Base-by-base conservation (phyloP, 1,284 basidiomycete species). In the Naganishia cerealis region DNA sequence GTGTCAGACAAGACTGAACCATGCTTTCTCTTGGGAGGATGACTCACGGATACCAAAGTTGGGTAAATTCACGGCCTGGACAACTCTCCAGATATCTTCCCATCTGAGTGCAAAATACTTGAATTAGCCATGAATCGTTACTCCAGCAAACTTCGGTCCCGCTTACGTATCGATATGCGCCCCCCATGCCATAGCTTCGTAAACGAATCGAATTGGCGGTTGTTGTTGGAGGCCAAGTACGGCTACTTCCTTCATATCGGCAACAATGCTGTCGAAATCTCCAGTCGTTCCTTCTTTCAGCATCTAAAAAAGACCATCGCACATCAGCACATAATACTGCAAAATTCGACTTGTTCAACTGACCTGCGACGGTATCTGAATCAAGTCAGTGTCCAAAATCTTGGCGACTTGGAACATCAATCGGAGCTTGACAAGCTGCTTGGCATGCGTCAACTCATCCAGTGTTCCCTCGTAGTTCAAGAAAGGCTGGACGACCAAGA, bases 61-160 rank as follows among this genome's bases (percentile, higher is more conserved):
- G 46, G 50, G 57, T 39, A 71, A 46, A 39, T 71, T 43, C 29
- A 71, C 70, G 9, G 65, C 63, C 29, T 71, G 40, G 1, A 71
- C 70, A 2, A 71, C 66, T 10, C 67, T 65, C 70, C 70, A 71
- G 33, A 71, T 68, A 21, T 69, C 58, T 21, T 67, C 66, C 66
- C 66, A 67, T 21, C 66, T 63, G 24, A 12, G 12, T 15, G n/a
- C n/a, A 3, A 18, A 9, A 26, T 5, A 36, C 46, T 50, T 15
- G 15, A 46, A 50, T 26, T 21, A 53, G 26, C 10, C 54, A 7
- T 21, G 39, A 13, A 42, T 29, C 10, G 36, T 6, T 24, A 1
- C 13, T 59, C 12, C 21, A 10, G 12, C 16, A 54, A n/a, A 6
- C 26, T 21, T 15, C 4, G 9, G 12, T 38, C 18, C 9, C 16